Evolutionary conservation across 2,329 filamentous ascomycete species (phyloP), one percentile per base, ranked within the genome.

Genomic region (Claviceps sp.): DNA sequence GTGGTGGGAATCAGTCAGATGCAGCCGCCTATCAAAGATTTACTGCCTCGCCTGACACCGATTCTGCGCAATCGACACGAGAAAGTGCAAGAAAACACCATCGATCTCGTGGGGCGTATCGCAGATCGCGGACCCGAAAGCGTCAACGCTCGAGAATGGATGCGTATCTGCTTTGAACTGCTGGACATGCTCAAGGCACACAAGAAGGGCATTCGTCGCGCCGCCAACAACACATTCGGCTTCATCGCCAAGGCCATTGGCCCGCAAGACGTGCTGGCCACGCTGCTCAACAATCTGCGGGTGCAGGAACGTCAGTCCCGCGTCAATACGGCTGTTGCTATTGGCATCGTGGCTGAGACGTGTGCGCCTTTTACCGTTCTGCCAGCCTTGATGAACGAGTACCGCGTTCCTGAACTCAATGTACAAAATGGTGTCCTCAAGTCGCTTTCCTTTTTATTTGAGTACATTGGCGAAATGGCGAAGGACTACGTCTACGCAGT

Each of bases 401-500:
- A 98, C 69, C 86, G 93, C 51, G 93, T 98, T 8, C 93, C 93
- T 0, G 93, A 98, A 70, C 84, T 98, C 59, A 98, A 98, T 65
- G 93, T 98, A 26, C 93, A 98, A 67, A 98, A 98, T 61, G 93
- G 93, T 71, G 93, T 98, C 37, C 82, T 98, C 65, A 98, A 98
- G 69, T 90, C 90, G 5, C 78, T 98, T 50, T 94, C 88, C 6
- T 98, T 98, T 77, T 77, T 98, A 55, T 98, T 97, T 64, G 93
- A 98, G 65, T 98, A 98, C 70, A 98, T 98, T 66, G 93, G 93
- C 57, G 93, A 98, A 70, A 97, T 98, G 93, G 88, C 89, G 57
- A 98, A 97, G 72, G 93, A 98, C 69, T 98, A 98, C 66, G 93
- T 98, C 64, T 98, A 98, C 64, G 93, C 94, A 18, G 90, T 98